A percentile compares a stretch with the other conserved stretches of the same genome.
phyloP scores from a whole-genome alignment of 192 early-diverging fungal species.

The Borealophlyctis nickersoniae region DNA sequence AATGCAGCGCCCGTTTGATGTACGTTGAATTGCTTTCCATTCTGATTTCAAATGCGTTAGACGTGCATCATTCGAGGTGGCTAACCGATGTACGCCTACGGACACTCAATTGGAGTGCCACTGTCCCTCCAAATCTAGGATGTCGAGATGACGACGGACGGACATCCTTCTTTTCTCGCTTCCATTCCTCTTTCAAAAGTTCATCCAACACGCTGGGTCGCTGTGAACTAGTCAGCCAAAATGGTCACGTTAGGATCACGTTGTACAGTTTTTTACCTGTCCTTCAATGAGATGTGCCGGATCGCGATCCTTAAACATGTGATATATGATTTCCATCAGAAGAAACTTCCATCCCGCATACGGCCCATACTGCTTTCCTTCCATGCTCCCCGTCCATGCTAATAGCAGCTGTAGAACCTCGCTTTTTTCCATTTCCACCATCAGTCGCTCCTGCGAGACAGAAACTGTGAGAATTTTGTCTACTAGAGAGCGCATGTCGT shows the following conservation, averaged over 20 bases:
- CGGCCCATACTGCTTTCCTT: too few species aligned
- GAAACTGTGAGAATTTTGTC: too few species aligned
- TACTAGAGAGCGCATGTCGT: constrained; percentile 15
- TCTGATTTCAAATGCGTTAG: neutral
- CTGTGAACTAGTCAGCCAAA: too few species aligned
- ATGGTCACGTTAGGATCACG: too few species aligned
- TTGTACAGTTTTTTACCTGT: too few species aligned
- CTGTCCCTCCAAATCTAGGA: constrained; percentile 45
- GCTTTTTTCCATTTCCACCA: constrained; percentile 54
- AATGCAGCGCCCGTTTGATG: constrained; percentile 18
- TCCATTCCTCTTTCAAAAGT: too few species aligned
- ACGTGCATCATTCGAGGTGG: too few species aligned
- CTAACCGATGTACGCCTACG: neutral
- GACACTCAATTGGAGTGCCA: constrained; percentile 37
- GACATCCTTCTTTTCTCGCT: too few species aligned
- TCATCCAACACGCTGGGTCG: too few species aligned
- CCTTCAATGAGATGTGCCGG: constrained; percentile 41
- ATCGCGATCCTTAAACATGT: constrained; percentile 54
- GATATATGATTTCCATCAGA: constrained; percentile 60
- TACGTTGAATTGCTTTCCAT: constrained; percentile 27
- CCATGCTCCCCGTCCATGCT: constrained; percentile 63
- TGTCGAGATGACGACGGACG: constrained; percentile 35
- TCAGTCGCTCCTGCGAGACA: constrained; percentile 51
- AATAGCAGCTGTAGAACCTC: constrained; percentile 68
- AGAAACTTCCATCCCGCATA: too few species aligned